Percentiles rank a stretch among this genome's conserved stretches.
Conservation (phyloP, 2,329 filamentous ascomycete genomes). For the Aspergillus quadrilineatus region DNA sequence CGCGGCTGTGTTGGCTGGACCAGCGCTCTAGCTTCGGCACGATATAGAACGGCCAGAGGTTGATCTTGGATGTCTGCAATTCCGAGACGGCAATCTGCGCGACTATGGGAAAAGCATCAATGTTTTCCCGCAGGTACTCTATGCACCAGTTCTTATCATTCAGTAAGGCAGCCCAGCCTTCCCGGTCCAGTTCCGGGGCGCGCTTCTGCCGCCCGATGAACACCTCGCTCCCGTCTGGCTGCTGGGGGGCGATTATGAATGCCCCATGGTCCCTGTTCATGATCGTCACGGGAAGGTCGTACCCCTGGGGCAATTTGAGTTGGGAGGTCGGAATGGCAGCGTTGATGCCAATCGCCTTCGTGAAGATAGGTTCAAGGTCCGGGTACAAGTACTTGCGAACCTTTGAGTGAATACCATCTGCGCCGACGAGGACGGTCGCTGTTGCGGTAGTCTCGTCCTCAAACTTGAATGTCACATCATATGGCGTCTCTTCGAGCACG, state of each 20-base stretch:
- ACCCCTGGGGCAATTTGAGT: conserved; percentile 36
- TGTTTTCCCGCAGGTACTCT: conserved; percentile 36
- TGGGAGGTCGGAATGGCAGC: conserved; percentile 40
- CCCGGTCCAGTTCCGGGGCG: conserved; percentile 39
- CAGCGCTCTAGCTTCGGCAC: conserved; percentile 50
- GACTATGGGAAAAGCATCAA: conserved; percentile 36
- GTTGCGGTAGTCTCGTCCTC: conserved; percentile 44
- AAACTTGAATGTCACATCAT: conserved; percentile 50
- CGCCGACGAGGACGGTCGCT: conserved; percentile 53
- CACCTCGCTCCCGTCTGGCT: conserved; percentile 48
- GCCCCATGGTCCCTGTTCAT: conserved; percentile 45
- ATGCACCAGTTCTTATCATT: conserved; percentile 44
- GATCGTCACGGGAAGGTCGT: conserved; percentile 46
- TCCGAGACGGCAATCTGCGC: conserved; percentile 40
- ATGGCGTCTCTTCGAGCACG: conserved; percentile 14
- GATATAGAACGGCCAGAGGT: conserved; percentile 53
- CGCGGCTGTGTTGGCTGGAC: conserved; percentile 38
- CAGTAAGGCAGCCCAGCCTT: conserved; percentile 45
- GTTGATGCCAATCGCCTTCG: conserved; percentile 47
- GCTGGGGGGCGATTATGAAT: conserved; percentile 51
- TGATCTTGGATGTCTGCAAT: conserved; percentile 39
- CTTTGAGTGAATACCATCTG: conserved; percentile 61
- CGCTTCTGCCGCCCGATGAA: conserved; percentile 50
- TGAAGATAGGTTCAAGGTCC: conserved; percentile 51
- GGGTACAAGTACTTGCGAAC: conserved; percentile 55